Evolutionary conservation across 2,329 filamentous ascomycete species (phyloP).

Genomic region (Lecanosticta acicola): DNA sequence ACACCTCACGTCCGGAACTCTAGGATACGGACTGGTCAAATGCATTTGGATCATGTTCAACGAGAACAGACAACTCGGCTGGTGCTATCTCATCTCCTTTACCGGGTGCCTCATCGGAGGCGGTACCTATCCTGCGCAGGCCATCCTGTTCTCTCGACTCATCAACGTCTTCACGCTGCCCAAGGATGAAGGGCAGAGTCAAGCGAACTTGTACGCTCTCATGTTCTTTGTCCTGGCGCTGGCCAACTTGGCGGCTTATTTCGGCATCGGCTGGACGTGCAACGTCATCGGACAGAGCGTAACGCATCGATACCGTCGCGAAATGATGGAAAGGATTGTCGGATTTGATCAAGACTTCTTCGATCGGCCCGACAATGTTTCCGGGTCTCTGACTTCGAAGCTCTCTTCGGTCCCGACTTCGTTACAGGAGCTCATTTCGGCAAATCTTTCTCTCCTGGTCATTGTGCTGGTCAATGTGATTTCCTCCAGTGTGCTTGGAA

Average conservation of each 20-base stretch:
- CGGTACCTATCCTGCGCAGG: conserved; percentile 44
- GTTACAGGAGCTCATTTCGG: conserved; percentile 47
- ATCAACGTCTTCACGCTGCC: conserved; percentile 44
- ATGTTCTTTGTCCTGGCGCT: conserved; percentile 54
- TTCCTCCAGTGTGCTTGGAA: conserved; percentile 27
- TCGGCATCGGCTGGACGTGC: conserved; percentile 41
- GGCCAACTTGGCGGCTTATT: conserved; percentile 42
- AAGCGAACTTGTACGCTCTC: conserved; percentile 48
- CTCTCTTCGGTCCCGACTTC: conserved; percentile 47
- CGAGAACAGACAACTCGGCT: conserved; percentile 33
- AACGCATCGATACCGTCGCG: conserved; percentile 32
- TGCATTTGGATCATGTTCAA: conserved; percentile 36
- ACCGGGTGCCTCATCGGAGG: conserved; percentile 35
- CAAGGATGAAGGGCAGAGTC: conserved; percentile 33
- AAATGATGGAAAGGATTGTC: conserved; percentile 30
- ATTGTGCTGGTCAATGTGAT: conserved; percentile 32
- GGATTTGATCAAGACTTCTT: conserved; percentile 32
- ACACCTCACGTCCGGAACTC: conserved; percentile 23
- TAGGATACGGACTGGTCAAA: conserved; percentile 30
- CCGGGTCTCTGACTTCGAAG: conserved; percentile 44
- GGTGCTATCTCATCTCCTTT: conserved; percentile 36
- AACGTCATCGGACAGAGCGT: conserved; percentile 44
- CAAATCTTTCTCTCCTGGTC: conserved; percentile 38
- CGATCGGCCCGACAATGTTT: conserved; percentile 44
- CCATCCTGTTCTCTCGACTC: conserved; percentile 46